Evolutionary conservation across 768 basidiomycete genomes (phyloP), one percentile per base, ranked within the genome.

Genomic region (Mycena vulgaris): DNA sequence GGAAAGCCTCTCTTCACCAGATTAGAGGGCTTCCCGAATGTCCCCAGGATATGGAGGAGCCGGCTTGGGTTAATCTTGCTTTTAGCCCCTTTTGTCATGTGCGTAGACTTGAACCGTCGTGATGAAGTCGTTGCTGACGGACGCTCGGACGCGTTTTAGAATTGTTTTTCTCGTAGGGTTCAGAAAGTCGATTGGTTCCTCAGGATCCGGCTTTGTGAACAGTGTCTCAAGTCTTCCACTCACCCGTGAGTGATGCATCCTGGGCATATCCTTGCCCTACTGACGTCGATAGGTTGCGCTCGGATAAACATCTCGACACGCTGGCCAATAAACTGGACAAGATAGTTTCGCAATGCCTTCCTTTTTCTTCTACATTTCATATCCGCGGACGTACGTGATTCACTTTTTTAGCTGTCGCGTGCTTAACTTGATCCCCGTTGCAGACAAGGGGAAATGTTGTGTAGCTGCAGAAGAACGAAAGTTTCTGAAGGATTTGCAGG

Each of bases 51-150:
- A 72, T 80, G 33, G 78, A 80, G 13, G 74, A 76, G 47, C 80
- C 79, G 4, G 77, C 73, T 5, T 80, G 79, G 68, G 76, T 74
- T 3, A 64, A 74, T 48, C 75, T 83, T n/a, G 70, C 76, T 9
- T 83, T 78, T 40, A 71, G 74, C 57, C 60, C 71, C 14, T 69
- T 74, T 31, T 83, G 82, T 65, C 77, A 79, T 55, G 82, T 82
- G 59, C 59, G 78, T 64, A 13, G 31, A 45, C 6, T n/a, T 14
- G 42, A 45, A 8, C 6, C 27, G 7, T 48, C 1, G 27, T 17
- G 5, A 42, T 1, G 16, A 48, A n/a, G n/a, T 28, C 4, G 10
- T 30, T 7, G 5, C 19, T 52, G 23, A 69, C 5, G 21, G 5
- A 28, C 13, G 35, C 25, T 5, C 16, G n/a, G n/a, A n/a, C n/a